These are phyloP conservation scores for Ganoderma lucidum DNA, from an alignment of 1,284 basidiomycete species.

Conservation along the genomic window DNA sequence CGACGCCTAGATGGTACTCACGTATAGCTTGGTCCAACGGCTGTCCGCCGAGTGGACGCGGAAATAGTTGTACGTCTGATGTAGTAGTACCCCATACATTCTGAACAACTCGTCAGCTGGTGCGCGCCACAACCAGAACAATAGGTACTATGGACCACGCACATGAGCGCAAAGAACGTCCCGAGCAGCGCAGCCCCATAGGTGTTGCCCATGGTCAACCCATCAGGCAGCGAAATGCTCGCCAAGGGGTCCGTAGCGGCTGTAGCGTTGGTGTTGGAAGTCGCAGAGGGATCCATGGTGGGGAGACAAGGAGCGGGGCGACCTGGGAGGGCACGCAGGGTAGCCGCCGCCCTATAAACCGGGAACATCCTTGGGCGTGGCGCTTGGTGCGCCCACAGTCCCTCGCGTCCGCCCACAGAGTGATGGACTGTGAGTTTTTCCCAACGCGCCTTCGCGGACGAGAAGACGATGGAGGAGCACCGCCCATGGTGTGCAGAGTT, in stretches of 20 bases:
- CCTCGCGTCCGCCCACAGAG: not conserved
- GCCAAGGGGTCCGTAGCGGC: not conserved
- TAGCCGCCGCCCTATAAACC: not conserved
- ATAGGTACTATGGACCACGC: not conserved
- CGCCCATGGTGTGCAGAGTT: not conserved
- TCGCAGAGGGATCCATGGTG: not conserved
- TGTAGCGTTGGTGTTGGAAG: not conserved
- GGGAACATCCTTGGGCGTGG: not conserved
- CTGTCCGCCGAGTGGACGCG: not conserved
- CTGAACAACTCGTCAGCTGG: not conserved
- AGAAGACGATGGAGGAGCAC: not conserved
- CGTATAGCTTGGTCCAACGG: not conserved
- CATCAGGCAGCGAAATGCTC: not conserved
- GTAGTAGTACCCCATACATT: slow-evolving; percentile 4
- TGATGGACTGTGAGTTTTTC: not conserved
- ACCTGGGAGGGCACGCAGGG: not conserved
- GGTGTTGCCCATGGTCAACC: slow-evolving; percentile 13
- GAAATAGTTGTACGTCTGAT: slow-evolving; percentile 3
- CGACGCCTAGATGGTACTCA: not conserved
- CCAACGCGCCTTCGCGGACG: not conserved
- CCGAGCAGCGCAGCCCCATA: slow-evolving; percentile 15
- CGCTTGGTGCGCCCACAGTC: not conserved
- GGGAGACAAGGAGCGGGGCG: not conserved
- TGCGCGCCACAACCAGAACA: not conserved
- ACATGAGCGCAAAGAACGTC: slow-evolving; percentile 12